A percentile compares a stretch with the other conserved stretches of the same genome.
These are phyloP conservation scores for Corynascus novoguineensis DNA, from an alignment of 495 filamentous ascomycete species.

Conservation along the genomic window DNA sequence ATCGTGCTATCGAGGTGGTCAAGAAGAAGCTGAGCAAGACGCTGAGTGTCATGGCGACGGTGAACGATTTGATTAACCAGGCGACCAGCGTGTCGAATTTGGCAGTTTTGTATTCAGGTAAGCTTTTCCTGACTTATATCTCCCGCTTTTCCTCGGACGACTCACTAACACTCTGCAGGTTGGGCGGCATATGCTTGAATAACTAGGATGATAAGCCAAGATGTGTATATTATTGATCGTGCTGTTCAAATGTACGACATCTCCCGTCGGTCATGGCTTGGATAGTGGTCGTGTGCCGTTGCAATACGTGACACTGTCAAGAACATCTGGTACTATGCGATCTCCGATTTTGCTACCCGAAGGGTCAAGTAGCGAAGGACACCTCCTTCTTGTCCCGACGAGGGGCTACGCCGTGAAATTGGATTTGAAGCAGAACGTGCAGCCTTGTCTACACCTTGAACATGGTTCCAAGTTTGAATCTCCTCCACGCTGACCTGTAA, in stretches of 20 bases:
- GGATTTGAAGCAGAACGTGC: neutral
- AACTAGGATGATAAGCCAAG: neutral
- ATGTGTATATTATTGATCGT: neutral
- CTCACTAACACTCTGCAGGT: slow-evolving; percentile 33
- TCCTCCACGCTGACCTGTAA: neutral
- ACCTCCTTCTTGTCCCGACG: too few relatives aligned
- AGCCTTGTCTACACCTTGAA: neutral
- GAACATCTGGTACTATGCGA: too few relatives aligned
- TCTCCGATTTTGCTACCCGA: too few relatives aligned
- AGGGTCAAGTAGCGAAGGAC: too few relatives aligned
- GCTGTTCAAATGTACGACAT: neutral
- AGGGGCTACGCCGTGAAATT: neutral
- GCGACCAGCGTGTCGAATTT: slow-evolving; percentile 90
- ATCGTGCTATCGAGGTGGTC: slow-evolving; percentile 85
- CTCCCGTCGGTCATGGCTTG: too few relatives aligned
- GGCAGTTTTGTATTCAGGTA: slow-evolving; percentile 86
- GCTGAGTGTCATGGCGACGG: slow-evolving; percentile 86
- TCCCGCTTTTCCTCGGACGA: neutral
- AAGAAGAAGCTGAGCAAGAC: slow-evolving; percentile 91
- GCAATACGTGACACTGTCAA: too few relatives aligned
- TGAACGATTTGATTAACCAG: slow-evolving; percentile 95
- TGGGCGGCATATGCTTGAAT: slow-evolving; percentile 63
- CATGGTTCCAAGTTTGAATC: neutral
- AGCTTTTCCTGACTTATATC: slow-evolving; percentile 23
- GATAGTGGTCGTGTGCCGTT: too few relatives aligned